phyloP scores from a whole-genome alignment of 306 rosid genomes.

The Cicer arietinum region DNA sequence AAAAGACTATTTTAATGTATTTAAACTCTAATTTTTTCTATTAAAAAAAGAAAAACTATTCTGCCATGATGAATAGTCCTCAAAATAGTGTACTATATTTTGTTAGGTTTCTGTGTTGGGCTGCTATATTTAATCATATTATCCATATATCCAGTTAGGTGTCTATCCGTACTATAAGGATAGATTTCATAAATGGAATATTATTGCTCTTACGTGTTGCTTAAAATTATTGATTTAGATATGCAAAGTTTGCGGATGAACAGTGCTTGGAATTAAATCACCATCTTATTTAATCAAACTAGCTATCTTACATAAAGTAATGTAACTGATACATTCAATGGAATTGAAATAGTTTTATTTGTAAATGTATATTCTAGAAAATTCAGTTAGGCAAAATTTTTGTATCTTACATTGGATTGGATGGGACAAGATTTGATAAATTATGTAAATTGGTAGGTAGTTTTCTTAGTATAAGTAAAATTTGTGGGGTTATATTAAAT shows the following conservation, averaged over 20 bases:
- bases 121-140: constrained; percentile 5
- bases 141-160: constrained; percentile 21
- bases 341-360: constrained; percentile 18
- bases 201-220: constrained; percentile 1
- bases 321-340: constrained; percentile 26
- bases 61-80: neutral
- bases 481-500: too few relatives aligned
- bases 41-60: neutral
- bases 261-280: constrained; percentile 27
- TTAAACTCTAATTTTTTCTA: too few relatives aligned
- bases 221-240: neutral
- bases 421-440: too few relatives aligned
- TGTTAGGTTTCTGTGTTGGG: constrained; percentile 40
- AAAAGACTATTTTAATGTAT: too few relatives aligned
- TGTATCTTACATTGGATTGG: too few relatives aligned
- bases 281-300: neutral
- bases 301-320: constrained; percentile 19
- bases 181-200: constrained; percentile 8
- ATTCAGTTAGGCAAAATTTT: constrained; percentile 17
- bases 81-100: neutral
- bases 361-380: constrained; percentile 29
- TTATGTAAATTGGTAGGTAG: too few relatives aligned
- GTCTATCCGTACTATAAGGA: neutral
- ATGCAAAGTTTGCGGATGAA: constrained; percentile 23
- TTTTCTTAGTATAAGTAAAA: too few relatives aligned